Evolutionary conservation across 164 flowering plant species (phyloP).

Genomic region (Akebia trifoliata): DNA sequence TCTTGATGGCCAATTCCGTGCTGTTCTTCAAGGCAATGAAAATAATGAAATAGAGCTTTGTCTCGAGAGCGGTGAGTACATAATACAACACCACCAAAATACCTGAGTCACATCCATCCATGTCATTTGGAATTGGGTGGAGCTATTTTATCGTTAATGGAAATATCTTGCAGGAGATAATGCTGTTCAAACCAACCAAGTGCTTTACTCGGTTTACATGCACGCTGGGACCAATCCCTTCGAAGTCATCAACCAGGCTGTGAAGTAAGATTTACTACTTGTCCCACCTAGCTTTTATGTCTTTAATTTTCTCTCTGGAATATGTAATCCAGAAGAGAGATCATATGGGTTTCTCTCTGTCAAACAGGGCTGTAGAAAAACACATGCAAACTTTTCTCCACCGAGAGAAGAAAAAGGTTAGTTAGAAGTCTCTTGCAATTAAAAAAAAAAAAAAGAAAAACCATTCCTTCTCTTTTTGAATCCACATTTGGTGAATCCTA

Average conservation of each 20-base stretch:
- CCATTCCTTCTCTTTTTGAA: too few relatives aligned
- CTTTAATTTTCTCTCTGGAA: neutral
- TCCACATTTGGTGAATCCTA: neutral
- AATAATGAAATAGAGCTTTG: conserved; percentile 83
- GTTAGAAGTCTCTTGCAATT: neutral
- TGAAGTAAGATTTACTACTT: conserved; percentile 45
- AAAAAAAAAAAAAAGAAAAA: neutral
- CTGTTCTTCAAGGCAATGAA: conserved; percentile 89
- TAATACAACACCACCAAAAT: conserved; percentile 8
- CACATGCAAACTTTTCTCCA: conserved; percentile 82
- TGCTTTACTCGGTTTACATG: conserved; percentile 70
- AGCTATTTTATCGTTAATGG: conserved; percentile 13
- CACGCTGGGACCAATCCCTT: conserved; percentile 92
- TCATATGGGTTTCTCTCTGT: conserved; percentile 7
- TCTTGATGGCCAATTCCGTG: conserved; percentile 85
- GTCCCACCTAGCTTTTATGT: too few relatives aligned
- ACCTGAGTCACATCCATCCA: conserved; percentile 10
- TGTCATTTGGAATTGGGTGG: conserved; percentile 19
- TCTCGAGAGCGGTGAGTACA: conserved; percentile 91
- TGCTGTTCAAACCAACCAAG: conserved; percentile 66
- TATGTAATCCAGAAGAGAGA: neutral
- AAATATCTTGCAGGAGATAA: conserved; percentile 69
- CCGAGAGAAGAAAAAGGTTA: conserved; percentile 88
- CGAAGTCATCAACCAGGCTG: conserved; percentile 82
- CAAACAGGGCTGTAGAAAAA: conserved; percentile 73